Percentiles rank a stretch among this genome's conserved stretches.
Conservation (phyloP, 192 early-diverging fungal species). For the Linnemannia hyalina region DNA sequence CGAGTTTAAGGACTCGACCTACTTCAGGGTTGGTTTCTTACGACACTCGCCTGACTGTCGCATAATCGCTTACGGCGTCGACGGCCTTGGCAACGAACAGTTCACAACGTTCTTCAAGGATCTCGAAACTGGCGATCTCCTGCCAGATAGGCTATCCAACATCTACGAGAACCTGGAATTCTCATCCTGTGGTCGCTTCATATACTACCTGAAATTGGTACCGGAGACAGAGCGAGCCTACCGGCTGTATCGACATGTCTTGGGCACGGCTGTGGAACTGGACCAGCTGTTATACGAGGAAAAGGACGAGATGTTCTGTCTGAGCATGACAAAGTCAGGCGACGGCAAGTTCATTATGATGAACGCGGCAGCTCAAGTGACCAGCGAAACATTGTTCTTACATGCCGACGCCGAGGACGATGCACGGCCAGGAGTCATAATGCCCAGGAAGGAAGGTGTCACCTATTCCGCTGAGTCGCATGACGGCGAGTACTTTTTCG, state of each 20-base stretch:
- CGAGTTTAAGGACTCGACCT: slow-evolving; percentile 67
- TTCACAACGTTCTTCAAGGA: slow-evolving; percentile 66
- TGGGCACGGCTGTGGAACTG: slow-evolving; percentile 54
- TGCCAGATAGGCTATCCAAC: slow-evolving; percentile 63
- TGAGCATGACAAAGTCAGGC: slow-evolving; percentile 68
- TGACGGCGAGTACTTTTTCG: slow-evolving; percentile 64
- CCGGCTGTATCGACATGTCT: slow-evolving; percentile 60
- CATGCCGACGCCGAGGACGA: slow-evolving; percentile 49
- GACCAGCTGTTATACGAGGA: slow-evolving; percentile 68
- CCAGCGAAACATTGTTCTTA: slow-evolving; percentile 66
- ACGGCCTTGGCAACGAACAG: slow-evolving; percentile 65
- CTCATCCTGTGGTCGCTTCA: slow-evolving; percentile 62
- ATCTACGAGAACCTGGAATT: slow-evolving; percentile 70
- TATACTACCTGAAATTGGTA: slow-evolving; percentile 66
- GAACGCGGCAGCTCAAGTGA: slow-evolving; percentile 67
- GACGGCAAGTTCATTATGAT: slow-evolving; percentile 66
- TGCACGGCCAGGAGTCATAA: slow-evolving; percentile 44
- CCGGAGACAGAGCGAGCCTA: slow-evolving; percentile 65
- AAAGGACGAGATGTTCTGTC: slow-evolving; percentile 71
- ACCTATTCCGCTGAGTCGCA: slow-evolving; percentile 65
- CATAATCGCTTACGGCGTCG: slow-evolving; percentile 69
- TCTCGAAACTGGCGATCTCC: slow-evolving; percentile 53
- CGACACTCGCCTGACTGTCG: slow-evolving; percentile 68
- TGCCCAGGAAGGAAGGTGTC: slow-evolving; percentile 64
- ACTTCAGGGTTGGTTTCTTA: slow-evolving; percentile 68